Conservation (phyloP, 75 land plant species). For the Pinus taeda region DNA sequence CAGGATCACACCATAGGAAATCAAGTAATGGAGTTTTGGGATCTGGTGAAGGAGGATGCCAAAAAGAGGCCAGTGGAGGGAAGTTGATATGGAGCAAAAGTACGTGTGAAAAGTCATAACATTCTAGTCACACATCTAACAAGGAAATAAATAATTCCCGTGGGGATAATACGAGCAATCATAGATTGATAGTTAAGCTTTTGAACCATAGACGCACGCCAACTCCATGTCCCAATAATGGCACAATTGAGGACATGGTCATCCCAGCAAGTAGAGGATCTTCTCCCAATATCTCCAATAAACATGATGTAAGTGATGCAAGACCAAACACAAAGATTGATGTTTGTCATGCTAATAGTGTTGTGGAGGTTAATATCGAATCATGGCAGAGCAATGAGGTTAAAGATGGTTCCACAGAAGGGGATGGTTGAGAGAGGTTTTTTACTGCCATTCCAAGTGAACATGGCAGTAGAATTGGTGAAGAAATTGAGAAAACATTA, state of each 20-base stretch:
- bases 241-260: constrained; percentile 51
- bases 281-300: constrained; percentile 61
- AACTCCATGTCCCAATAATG: constrained; percentile 50
- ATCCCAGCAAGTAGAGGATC: constrained; percentile 46
- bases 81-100: constrained; percentile 34
- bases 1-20: constrained; percentile 39
- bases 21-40: constrained; percentile 38
- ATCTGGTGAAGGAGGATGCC: constrained; percentile 34
- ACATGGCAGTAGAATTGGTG: constrained; percentile 19
- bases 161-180: constrained; percentile 46
- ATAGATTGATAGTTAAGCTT: constrained; percentile 80
- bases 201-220: constrained; percentile 86
- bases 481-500: constrained; percentile 20
- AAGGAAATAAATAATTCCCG: constrained; percentile 23
- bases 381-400: constrained; percentile 49
- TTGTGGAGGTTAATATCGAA: constrained; percentile 33
- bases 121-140: constrained; percentile 26
- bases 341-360: constrained; percentile 12
- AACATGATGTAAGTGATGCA: constrained; percentile 40
- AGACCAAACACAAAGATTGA: constrained; percentile 28
- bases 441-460: constrained; percentile 31
- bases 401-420: constrained; percentile 30
- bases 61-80: constrained; percentile 42
- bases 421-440: constrained; percentile 46
- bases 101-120: constrained; percentile 35